A percentile compares a stretch with the other conserved stretches of the same genome.
phyloP scores from a whole-genome alignment of 192 early-diverging fungal species.

The Powellomyces hirtus region DNA sequence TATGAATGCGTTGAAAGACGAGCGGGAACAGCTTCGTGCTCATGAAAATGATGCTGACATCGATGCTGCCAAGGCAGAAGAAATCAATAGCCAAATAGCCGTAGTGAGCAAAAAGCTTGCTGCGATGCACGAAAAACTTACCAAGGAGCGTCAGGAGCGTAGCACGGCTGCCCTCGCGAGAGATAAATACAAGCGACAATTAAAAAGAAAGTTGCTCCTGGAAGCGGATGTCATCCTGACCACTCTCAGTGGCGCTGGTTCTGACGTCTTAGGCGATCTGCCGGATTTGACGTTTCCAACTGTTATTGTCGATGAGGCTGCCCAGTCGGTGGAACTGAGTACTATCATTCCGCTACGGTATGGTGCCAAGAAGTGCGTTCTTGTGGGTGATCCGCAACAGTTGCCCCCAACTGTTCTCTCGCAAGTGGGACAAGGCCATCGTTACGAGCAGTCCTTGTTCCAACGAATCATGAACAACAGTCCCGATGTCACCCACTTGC shows the following conservation, averaged over 20 bases:
- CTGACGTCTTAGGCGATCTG: constrained; percentile 71
- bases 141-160: neutral
- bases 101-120: constrained; percentile 25
- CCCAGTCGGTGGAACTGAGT: constrained; percentile 85
- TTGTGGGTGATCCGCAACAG: constrained; percentile 95
- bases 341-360: constrained; percentile 87
- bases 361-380: constrained; percentile 72
- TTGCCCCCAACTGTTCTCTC: constrained; percentile 90
- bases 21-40: constrained; percentile 31
- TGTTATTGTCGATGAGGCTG: constrained; percentile 95
- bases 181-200: constrained; percentile 50
- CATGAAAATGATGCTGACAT: constrained; percentile 21
- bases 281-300: constrained; percentile 61
- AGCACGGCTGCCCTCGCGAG: constrained; percentile 24
- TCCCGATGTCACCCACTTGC: constrained; percentile 66
- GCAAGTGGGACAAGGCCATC: constrained; percentile 41
- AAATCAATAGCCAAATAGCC: constrained; percentile 14
- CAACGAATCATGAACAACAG: constrained; percentile 72
- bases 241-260: constrained; percentile 84
- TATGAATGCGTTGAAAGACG: constrained; percentile 32
- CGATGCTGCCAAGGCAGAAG: constrained; percentile 6
- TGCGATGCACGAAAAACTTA: constrained; percentile 37
- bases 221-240: constrained; percentile 75
- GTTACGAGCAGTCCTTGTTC: constrained; percentile 89
- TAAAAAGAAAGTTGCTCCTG: constrained; percentile 65